These are phyloP conservation scores for Fusarium sp. DNA, from an alignment of 2,329 filamentous ascomycete genomes.

Conservation along the genomic window DNA sequence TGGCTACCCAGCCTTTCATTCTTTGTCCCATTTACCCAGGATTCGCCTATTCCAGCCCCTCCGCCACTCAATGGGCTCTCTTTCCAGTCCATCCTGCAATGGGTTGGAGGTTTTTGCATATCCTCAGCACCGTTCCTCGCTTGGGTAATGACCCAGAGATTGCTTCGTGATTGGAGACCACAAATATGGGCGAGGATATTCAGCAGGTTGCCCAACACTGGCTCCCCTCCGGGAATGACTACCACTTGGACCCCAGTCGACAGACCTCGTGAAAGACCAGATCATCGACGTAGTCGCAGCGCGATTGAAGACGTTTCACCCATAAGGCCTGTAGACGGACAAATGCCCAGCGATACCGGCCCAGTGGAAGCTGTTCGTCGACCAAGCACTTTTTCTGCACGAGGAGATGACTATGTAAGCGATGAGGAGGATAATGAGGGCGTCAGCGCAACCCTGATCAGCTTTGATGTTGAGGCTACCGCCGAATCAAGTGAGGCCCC, in stretches of 20 bases:
- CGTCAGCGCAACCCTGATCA: slow-evolving; percentile 70
- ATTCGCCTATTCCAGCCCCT: slow-evolving; percentile 66
- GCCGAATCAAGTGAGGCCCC: slow-evolving; percentile 67
- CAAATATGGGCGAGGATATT: slow-evolving; percentile 59
- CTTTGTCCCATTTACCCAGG: slow-evolving; percentile 68
- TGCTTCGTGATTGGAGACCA: slow-evolving; percentile 56
- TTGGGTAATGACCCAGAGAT: slow-evolving; percentile 60
- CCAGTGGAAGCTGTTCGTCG: slow-evolving; percentile 56
- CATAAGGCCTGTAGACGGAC: slow-evolving; percentile 51
- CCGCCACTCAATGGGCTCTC: slow-evolving; percentile 59
- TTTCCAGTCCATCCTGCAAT: slow-evolving; percentile 57
- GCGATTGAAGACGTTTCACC: slow-evolving; percentile 46
- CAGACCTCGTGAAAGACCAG: slow-evolving; percentile 34
- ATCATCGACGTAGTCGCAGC: slow-evolving; percentile 43
- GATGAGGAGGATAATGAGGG: slow-evolving; percentile 71
- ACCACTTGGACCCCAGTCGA: slow-evolving; percentile 30
- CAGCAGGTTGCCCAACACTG: slow-evolving; percentile 58
- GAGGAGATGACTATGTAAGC: slow-evolving; percentile 67
- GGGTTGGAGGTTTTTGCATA: slow-evolving; percentile 60
- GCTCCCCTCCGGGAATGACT: slow-evolving; percentile 48
- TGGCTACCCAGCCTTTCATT: slow-evolving; percentile 63
- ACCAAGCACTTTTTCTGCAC: slow-evolving; percentile 63
- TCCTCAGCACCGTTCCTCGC: slow-evolving; percentile 64
- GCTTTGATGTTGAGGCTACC: slow-evolving; percentile 72
- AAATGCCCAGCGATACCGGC: slow-evolving; percentile 47